A percentile compares a stretch with the other conserved stretches of the same genome.
phyloP scores from a whole-genome alignment of 768 basidiomycete species.

The Tylopilus rubrobrunneus region DNA sequence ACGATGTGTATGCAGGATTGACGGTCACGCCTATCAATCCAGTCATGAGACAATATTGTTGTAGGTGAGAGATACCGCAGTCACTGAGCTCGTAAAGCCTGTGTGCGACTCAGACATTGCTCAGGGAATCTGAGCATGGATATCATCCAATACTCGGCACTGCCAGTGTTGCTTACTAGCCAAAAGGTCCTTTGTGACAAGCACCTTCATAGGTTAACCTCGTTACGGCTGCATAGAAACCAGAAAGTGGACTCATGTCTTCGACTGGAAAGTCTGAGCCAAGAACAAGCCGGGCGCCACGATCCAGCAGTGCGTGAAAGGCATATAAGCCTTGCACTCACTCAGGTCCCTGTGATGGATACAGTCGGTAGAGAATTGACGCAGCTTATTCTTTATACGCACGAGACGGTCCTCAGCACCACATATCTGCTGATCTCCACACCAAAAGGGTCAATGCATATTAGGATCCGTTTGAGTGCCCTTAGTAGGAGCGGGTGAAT shows the following conservation, averaged over 20 bases:
- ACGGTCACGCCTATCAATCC: constrained; percentile 44
- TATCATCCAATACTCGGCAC: neutral
- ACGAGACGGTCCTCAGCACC: constrained; percentile 79
- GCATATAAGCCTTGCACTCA: constrained; percentile 85
- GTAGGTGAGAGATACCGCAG: neutral
- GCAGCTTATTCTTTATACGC: constrained; percentile 17
- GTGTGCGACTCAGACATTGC: constrained; percentile 67
- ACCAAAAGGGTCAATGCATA: neutral
- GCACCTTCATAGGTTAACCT: constrained; percentile 63
- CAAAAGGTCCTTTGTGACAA: constrained; percentile 75
- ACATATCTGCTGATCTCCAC: constrained; percentile 67
- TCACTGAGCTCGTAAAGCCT: constrained; percentile 26
- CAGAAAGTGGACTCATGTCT: constrained; percentile 74
- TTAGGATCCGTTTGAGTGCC: neutral
- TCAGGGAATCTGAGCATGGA: constrained; percentile 66
- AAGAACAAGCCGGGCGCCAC: constrained; percentile 64
- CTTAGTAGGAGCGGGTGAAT: neutral
- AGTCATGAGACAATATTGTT: neutral
- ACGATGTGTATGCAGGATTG: constrained; percentile 84
- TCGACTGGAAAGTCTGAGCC: constrained; percentile 94
- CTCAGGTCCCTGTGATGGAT: constrained; percentile 60
- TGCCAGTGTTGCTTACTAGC: constrained; percentile 55
- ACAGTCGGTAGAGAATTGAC: neutral
- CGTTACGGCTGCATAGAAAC: constrained; percentile 87
- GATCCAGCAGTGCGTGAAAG: constrained; percentile 68